Percentiles rank a stretch among this genome's conserved stretches.
Evolutionary conservation across 108 stramenopile genomes (phyloP).

Genomic region (Cyclotella choctawhatcheeana): DNA sequence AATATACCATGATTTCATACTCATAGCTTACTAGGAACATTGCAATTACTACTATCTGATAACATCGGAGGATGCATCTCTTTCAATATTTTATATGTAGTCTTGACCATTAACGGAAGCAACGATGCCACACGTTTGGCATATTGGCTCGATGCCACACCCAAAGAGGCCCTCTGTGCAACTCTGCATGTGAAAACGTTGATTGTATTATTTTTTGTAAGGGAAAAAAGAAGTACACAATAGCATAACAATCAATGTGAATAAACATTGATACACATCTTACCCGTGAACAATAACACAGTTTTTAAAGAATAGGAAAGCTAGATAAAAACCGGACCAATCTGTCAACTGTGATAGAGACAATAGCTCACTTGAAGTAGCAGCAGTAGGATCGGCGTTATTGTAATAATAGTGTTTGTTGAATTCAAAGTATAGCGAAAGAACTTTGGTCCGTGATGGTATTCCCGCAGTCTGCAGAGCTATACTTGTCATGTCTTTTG

Average conservation of each 20-base stretch:
- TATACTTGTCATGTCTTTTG: conserved; percentile 25
- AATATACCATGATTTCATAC: no score
- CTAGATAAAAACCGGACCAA: conserved; percentile 83
- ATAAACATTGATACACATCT: not conserved
- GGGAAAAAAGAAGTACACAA: not conserved
- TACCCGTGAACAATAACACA: conserved; percentile 95
- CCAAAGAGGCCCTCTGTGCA: conserved; percentile 77
- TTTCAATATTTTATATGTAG: conserved; percentile 61
- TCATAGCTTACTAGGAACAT: conserved; percentile 1
- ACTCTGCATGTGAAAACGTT: conserved; percentile 36
- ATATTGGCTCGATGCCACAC: conserved; percentile 83
- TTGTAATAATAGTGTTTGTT: conserved; percentile 13
- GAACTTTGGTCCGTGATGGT: conserved; percentile 65
- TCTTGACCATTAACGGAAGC: conserved; percentile 65
- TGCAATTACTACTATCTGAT: not conserved
- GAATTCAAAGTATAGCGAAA: conserved; percentile 55
- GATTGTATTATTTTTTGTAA: not conserved
- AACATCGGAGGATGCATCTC: conserved; percentile 44
- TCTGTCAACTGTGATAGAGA: conserved; percentile 26
- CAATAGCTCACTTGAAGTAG: no score
- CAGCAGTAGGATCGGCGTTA: not conserved
- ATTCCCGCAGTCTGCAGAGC: conserved; percentile 65
- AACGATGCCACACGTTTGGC: conserved; percentile 76
- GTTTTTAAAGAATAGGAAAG: conserved; percentile 93
- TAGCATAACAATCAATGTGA: not conserved